Conservation (phyloP, 163 green algal genomes). For the Coccomyxa subellipsoidea region DNA sequence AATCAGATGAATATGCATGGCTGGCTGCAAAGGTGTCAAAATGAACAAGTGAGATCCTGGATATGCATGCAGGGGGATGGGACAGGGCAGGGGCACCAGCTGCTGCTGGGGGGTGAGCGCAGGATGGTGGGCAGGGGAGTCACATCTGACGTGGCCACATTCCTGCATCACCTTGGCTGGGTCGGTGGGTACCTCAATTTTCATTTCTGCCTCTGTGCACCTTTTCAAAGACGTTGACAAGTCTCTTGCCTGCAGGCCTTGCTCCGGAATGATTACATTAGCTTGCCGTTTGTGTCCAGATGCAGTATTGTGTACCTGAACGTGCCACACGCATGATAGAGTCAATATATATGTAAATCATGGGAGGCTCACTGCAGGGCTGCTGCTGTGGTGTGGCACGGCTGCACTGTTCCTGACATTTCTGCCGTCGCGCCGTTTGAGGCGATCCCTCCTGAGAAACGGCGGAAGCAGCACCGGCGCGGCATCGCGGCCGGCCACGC, state of each 20-base stretch:
- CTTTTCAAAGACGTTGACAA: too few relatives aligned
- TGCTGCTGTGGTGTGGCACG: slow-evolving; percentile 2
- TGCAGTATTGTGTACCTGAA: too few relatives aligned
- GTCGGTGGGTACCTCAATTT: background rate
- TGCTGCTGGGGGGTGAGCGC: background rate
- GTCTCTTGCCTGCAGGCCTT: too few relatives aligned
- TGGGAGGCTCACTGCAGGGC: too few relatives aligned
- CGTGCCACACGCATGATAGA: too few relatives aligned
- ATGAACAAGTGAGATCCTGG: background rate
- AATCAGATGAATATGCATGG: too few relatives aligned
- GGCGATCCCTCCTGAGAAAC: background rate
- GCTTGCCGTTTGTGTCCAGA: too few relatives aligned
- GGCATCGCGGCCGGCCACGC: background rate
- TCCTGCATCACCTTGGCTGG: background rate
- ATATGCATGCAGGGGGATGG: background rate
- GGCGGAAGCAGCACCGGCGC: background rate
- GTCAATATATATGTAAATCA: too few relatives aligned
- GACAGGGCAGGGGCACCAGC: background rate
- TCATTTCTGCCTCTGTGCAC: too few relatives aligned
- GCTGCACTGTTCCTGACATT: slow-evolving; percentile 1
- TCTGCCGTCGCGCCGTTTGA: background rate
- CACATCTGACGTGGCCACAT: background rate
- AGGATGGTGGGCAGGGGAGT: background rate
- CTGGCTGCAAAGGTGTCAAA: too few relatives aligned
- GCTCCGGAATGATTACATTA: too few relatives aligned